Base-by-base conservation (phyloP, 345 rosid species). In the Arabis alpina region DNA sequence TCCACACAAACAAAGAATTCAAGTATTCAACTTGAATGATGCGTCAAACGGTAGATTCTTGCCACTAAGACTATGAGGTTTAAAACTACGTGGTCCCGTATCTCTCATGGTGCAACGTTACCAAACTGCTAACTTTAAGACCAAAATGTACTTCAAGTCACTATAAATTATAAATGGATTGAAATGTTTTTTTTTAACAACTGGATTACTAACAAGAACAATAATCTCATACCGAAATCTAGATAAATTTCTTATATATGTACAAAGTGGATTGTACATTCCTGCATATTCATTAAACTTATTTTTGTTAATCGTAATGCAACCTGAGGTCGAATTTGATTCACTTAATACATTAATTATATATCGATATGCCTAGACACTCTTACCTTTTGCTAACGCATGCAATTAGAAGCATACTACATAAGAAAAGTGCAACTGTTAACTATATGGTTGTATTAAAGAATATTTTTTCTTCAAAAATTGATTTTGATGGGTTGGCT, bases 401-500 rank as follows among this genome's bases (percentile, higher is more conserved):
- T 36, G 48, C 5, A 67, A 54, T 30, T 32, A 45, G 16, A 56
- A 23, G 11, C 57, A 36, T 42, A 48, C 7, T 3, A 69, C 65
- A 39, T 16, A 25, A 48, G 49, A 3, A n/a, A 47, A 45, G 23
- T 47, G 48, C 39, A 52, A 51, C 48, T 6, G n/a, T 19, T 34
- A 49, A 14, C 16, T 27, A 51, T 30, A 42, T 32, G 30, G 15
- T 8, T 49, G 19, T 24, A 14, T 6, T n/a, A 7, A 11, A 40
- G 23, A 19, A 9, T 11, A 13, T 13, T 23, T 27, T 55, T 40
- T 0, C 2, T 24, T 14, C 15, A 13, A 16, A 32, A 32, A 8
- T 28, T 16, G 10, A 6, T 12, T 30, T 32, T 24, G 51, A 52
- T 66, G 69, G 69, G 64, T 61, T 54, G 70, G 70, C 60, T 62